These are phyloP conservation scores for Xylogone sp. DNA, from an alignment of 2,329 filamentous ascomycete genomes.

Conservation along the genomic window DNA sequence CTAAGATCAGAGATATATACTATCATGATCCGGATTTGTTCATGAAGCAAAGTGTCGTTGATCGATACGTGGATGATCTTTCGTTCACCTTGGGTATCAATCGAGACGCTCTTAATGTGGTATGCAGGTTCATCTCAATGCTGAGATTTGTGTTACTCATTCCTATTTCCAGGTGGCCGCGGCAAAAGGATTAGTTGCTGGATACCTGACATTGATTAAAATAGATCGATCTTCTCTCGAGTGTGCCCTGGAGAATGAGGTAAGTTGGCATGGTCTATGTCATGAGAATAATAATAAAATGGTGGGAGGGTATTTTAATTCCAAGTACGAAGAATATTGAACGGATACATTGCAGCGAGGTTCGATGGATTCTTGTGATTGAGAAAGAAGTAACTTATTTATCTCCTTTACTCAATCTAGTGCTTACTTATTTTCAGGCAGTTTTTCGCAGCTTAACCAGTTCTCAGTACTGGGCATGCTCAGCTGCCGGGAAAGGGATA, in stretches of 20 bases:
- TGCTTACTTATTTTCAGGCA: slow-evolving; percentile 49
- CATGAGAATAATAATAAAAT: not conserved
- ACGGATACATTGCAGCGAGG: slow-evolving; percentile 41
- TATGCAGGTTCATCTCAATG: slow-evolving; percentile 34
- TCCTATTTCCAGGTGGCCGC: slow-evolving; percentile 57
- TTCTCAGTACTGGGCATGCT: slow-evolving; percentile 49
- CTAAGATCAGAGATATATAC: slow-evolving; percentile 64
- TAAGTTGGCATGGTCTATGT: slow-evolving; percentile 13
- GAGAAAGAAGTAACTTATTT: slow-evolving; percentile 65
- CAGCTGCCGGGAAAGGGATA: slow-evolving; percentile 52
- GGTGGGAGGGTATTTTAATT: slow-evolving; percentile 54
- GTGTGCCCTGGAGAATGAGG: slow-evolving; percentile 36
- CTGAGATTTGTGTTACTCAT: not conserved
- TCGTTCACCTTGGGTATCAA: slow-evolving; percentile 64
- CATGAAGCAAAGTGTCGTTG: slow-evolving; percentile 62
- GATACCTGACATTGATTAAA: slow-evolving; percentile 47
- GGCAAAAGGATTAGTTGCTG: slow-evolving; percentile 67
- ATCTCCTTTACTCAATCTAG: not conserved
- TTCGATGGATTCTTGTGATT: slow-evolving; percentile 67
- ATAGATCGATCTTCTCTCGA: slow-evolving; percentile 38
- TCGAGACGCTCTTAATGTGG: slow-evolving; percentile 66
- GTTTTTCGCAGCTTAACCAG: slow-evolving; percentile 66
- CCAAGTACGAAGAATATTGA: slow-evolving; percentile 49
- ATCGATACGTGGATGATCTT: slow-evolving; percentile 70
- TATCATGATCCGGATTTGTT: slow-evolving; percentile 75